phyloP scores from a whole-genome alignment of 1,284 basidiomycete genomes.

The Ustilago curta region DNA sequence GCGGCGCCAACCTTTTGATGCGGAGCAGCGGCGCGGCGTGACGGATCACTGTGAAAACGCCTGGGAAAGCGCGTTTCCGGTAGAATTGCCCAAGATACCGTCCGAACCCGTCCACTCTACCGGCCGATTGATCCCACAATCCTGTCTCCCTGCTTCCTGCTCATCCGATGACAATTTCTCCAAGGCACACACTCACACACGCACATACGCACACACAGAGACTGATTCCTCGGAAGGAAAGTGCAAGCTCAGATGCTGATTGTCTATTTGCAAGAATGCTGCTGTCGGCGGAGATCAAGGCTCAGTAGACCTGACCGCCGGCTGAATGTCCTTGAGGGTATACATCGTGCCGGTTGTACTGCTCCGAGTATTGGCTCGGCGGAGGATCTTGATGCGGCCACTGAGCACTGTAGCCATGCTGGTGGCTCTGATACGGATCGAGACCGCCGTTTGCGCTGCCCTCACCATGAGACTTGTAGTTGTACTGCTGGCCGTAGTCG shows the following conservation, averaged over 20 bases:
- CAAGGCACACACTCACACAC: background rate
- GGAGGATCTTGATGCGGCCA: conserved; percentile 15
- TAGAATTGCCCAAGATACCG: conserved; percentile 1
- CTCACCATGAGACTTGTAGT: conserved; percentile 8
- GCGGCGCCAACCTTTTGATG: background rate
- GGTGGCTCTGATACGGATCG: conserved; percentile 11
- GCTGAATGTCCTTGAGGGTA: conserved; percentile 9
- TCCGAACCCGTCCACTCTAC: conserved; percentile 1
- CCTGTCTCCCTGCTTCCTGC: background rate
- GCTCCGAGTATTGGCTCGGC: conserved; percentile 1
- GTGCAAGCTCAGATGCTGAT: background rate
- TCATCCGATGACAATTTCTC: background rate
- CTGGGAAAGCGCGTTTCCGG: background rate
- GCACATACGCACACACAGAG: background rate
- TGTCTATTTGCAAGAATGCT: conserved; percentile 1
- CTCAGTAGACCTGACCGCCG: conserved; percentile 14
- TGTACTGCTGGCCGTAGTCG: conserved; percentile 5
- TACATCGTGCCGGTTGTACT: conserved; percentile 15
- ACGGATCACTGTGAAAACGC: conserved; percentile 9
- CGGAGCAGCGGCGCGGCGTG: background rate
- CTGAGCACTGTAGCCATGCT: conserved; percentile 12
- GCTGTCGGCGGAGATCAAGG: background rate
- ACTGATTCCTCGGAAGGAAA: background rate
- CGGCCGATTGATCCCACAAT: conserved; percentile 4
- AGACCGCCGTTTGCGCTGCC: conserved; percentile 4